Conservation (phyloP, 805 yeast genomes). For the Phaffomyces antillensis region DNA sequence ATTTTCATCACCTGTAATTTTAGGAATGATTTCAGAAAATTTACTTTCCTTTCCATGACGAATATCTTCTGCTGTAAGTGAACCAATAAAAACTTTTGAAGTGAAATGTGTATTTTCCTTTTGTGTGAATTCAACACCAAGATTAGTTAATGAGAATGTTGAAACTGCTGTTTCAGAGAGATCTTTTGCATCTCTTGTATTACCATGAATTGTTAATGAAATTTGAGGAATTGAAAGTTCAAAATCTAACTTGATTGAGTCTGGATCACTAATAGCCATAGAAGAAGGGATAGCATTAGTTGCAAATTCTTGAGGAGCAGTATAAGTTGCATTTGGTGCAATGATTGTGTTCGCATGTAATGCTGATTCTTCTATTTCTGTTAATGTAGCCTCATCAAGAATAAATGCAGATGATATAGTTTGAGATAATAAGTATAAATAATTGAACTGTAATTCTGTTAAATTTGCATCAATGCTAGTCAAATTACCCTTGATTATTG, state of each 20-base stretch:
- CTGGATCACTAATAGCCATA: conserved; percentile 11
- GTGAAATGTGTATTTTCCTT: conserved; percentile 47
- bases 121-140: conserved; percentile 44
- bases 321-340: conserved; percentile 27
- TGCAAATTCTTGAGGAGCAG: conserved; percentile 9
- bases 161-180: conserved; percentile 43
- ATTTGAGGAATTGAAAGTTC: conserved; percentile 55
- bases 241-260: conserved; percentile 34
- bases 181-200: conserved; percentile 32
- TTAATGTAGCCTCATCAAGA: conserved; percentile 34
- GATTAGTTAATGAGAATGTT: conserved; percentile 50
- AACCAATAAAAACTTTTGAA: conserved; percentile 56
- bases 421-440: conserved; percentile 46
- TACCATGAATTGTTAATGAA: conserved; percentile 53
- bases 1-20: conserved; percentile 48
- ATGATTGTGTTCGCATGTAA: conserved; percentile 50
- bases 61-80: conserved; percentile 74
- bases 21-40: conserved; percentile 78
- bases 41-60: conserved; percentile 56
- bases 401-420: conserved; percentile 50
- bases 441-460: conserved; percentile 66
- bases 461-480: conserved; percentile 56
- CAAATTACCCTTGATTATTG: conserved; percentile 47
- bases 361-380: conserved; percentile 59
- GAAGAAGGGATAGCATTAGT: conserved; percentile 18